phyloP scores from a whole-genome alignment of 805 yeast genomes.

The Saccharomycopsis guyanensis region DNA sequence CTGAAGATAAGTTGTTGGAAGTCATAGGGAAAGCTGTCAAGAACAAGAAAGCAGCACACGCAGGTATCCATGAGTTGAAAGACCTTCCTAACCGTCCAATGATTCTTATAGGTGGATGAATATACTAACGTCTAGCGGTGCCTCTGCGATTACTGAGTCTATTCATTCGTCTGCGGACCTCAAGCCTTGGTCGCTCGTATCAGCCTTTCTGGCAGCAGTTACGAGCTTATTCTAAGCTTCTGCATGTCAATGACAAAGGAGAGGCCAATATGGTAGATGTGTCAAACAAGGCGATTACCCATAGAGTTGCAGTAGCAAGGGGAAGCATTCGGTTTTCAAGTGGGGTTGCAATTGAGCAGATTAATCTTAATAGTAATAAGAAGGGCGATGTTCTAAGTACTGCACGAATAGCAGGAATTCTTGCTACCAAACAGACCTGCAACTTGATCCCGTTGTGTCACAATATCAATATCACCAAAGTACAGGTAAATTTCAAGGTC shows the following conservation, averaged over 20 bases:
- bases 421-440: slow-evolving; percentile 43
- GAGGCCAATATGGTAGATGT: slow-evolving; percentile 44
- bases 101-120: slow-evolving; percentile 48
- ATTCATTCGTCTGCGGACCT: too few species aligned
- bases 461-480: slow-evolving; percentile 37
- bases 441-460: slow-evolving; percentile 45
- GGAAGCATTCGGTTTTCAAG: slow-evolving; percentile 38
- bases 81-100: slow-evolving; percentile 44
- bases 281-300: slow-evolving; percentile 32
- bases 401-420: slow-evolving; percentile 43
- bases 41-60: slow-evolving; percentile 42
- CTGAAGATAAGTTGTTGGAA: slow-evolving; percentile 31
- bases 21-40: slow-evolving; percentile 40
- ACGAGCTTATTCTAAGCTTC: slow-evolving; percentile 21
- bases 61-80: slow-evolving; percentile 41
- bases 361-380: slow-evolving; percentile 32
- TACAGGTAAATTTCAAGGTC: slow-evolving; percentile 29
- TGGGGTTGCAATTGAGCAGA: slow-evolving; percentile 26
- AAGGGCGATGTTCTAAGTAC: slow-evolving; percentile 46
- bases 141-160: too few species aligned
- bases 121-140: not conserved
- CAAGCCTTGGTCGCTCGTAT: too few species aligned
- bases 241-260: slow-evolving; percentile 36
- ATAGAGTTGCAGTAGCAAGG: slow-evolving; percentile 36
- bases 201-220: not conserved